Evolutionary conservation across 2,329 filamentous ascomycete species (phyloP).

Genomic region (Fusarium stilboides): DNA sequence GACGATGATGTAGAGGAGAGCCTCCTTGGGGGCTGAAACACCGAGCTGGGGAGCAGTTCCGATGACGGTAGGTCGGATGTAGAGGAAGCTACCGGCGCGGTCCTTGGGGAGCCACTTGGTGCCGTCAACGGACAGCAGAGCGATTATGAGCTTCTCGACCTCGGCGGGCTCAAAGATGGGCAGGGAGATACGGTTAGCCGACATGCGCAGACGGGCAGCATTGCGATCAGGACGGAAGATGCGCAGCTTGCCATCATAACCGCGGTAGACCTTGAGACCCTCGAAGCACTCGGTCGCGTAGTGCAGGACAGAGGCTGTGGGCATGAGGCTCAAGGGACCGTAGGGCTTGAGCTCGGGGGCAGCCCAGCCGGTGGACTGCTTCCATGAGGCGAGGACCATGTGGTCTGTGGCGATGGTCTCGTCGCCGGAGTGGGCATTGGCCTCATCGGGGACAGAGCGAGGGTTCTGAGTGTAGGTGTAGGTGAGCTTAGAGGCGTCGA

Average conservation of each 20-base stretch:
- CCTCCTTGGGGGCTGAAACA: slow-evolving; percentile 83
- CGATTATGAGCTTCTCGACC: slow-evolving; percentile 80
- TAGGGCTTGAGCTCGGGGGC: slow-evolving; percentile 82
- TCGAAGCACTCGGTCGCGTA: slow-evolving; percentile 95
- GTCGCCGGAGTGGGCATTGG: slow-evolving; percentile 61
- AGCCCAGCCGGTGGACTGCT: slow-evolving; percentile 75
- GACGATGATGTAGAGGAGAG: slow-evolving; percentile 88
- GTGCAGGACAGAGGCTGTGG: slow-evolving; percentile 85
- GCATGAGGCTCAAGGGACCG: slow-evolving; percentile 82
- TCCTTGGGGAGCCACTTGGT: slow-evolving; percentile 83
- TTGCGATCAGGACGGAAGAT: slow-evolving; percentile 85
- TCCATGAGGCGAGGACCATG: slow-evolving; percentile 86
- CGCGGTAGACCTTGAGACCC: slow-evolving; percentile 85
- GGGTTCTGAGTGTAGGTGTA: slow-evolving; percentile 67
- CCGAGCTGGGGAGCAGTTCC: slow-evolving; percentile 85
- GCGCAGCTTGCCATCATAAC: slow-evolving; percentile 80
- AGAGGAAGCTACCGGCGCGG: slow-evolving; percentile 80
- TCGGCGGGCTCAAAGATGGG: slow-evolving; percentile 80
- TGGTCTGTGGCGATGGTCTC: slow-evolving; percentile 83
- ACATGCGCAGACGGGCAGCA: slow-evolving; percentile 74
- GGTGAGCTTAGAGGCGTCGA: slow-evolving; percentile 74
- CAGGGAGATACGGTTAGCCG: slow-evolving; percentile 77
- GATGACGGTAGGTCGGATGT: slow-evolving; percentile 90
- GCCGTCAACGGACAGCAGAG: slow-evolving; percentile 80
- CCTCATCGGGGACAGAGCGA: slow-evolving; percentile 68